phyloP scores from a whole-genome alignment of 2,329 filamentous ascomycete species.

The Lachnellula suecica region DNA sequence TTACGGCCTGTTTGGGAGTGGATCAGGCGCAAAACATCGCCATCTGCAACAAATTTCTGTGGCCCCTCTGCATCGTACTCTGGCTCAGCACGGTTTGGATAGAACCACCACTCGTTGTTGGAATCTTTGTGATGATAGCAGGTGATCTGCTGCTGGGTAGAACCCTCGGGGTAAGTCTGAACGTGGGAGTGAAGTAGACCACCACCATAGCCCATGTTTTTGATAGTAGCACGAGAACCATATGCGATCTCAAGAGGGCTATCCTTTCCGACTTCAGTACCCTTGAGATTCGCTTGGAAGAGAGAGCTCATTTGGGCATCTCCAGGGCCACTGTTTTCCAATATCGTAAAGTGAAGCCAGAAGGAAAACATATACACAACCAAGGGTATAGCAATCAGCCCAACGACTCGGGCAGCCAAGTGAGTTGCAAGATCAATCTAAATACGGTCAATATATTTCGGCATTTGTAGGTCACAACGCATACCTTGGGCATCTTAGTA shows the following conservation, averaged over 20 bases:
- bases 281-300: slow-evolving; percentile 94
- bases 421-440: slow-evolving; percentile 71
- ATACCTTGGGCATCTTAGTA: slow-evolving; percentile 80
- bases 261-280: slow-evolving; percentile 90
- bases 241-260: slow-evolving; percentile 89
- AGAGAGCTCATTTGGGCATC: slow-evolving; percentile 99
- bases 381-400: slow-evolving; percentile 84
- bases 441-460: slow-evolving; percentile 22
- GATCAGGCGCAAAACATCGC: slow-evolving; percentile 78
- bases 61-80: slow-evolving; percentile 73
- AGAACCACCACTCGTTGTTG: slow-evolving; percentile 99
- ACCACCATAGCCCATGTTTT: slow-evolving; percentile 99
- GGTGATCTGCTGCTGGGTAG: slow-evolving; percentile 91
- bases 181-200: slow-evolving; percentile 95
- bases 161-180: slow-evolving; percentile 94
- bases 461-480: slow-evolving; percentile 24
- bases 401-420: slow-evolving; percentile 74
- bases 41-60: slow-evolving; percentile 73
- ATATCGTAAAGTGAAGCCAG: slow-evolving; percentile 88
- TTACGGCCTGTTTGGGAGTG: slow-evolving; percentile 96
- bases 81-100: slow-evolving; percentile 79
- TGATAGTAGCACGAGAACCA: slow-evolving; percentile 87
- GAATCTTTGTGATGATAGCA: slow-evolving; percentile 99
- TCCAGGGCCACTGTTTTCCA: slow-evolving; percentile 90
- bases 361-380: slow-evolving; percentile 96